These are phyloP conservation scores for Coemansia sp. DNA, from an alignment of 192 early-diverging fungal species.

Conservation along the genomic window DNA sequence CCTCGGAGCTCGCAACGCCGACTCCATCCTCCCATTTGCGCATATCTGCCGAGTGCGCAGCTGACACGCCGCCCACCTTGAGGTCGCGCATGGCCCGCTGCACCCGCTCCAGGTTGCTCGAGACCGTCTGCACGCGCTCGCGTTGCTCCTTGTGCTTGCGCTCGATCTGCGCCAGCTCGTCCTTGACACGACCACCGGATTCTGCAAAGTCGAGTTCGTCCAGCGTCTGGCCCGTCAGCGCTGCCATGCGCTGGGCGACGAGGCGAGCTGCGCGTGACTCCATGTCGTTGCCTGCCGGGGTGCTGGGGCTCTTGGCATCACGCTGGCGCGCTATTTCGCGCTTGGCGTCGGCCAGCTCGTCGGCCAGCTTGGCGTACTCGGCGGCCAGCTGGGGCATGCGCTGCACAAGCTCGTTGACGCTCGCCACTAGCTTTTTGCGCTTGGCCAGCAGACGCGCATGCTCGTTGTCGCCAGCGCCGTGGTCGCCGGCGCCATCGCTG, in stretches of 20 bases:
- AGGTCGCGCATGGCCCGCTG: slow-evolving; percentile 17
- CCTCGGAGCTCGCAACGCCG: slow-evolving; percentile 27
- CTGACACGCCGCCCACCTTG: background rate
- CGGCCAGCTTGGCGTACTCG: slow-evolving; percentile 26
- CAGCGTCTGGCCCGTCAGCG: slow-evolving; percentile 35
- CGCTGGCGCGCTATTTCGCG: slow-evolving; percentile 5
- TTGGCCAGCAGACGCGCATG: slow-evolving; percentile 20
- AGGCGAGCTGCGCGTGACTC: slow-evolving; percentile 38
- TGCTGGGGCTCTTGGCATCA: slow-evolving; percentile 5
- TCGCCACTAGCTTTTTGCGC: slow-evolving; percentile 18
- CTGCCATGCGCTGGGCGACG: slow-evolving; percentile 46
- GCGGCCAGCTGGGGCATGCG: slow-evolving; percentile 20
- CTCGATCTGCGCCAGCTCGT: slow-evolving; percentile 20
- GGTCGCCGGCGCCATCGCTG: background rate
- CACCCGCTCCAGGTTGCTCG: slow-evolving; percentile 19
- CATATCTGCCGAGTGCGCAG: background rate
- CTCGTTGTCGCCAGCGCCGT: slow-evolving; percentile 2
- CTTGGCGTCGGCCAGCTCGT: slow-evolving; percentile 22
- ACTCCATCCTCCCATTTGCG: slow-evolving; percentile 18
- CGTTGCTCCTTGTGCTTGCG: slow-evolving; percentile 12
- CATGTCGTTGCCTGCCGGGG: slow-evolving; percentile 9
- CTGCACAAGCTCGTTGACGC: slow-evolving; percentile 19
- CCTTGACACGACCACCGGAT: background rate
- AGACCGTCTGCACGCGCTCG: slow-evolving; percentile 30
- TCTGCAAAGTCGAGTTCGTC: slow-evolving; percentile 11